Evolutionary conservation across 2,329 filamentous ascomycete genomes (phyloP).

Genomic region (Aspergillus sp.): DNA sequence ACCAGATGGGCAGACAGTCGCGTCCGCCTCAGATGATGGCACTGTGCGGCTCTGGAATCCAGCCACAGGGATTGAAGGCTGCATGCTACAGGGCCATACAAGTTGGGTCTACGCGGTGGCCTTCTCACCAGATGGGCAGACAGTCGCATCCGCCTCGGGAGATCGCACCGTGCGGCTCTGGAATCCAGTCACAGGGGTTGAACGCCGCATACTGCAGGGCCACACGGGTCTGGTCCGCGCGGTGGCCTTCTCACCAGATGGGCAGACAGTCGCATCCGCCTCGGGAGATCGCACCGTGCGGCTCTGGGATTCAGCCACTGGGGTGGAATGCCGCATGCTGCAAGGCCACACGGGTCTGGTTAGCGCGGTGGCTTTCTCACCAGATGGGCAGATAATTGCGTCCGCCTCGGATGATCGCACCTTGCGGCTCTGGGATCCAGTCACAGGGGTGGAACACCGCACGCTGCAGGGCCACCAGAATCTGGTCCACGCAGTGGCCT

Average conservation of each 20-base stretch:
- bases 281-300: neutral
- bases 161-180: neutral
- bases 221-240: no score
- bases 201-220: neutral
- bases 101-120: neutral
- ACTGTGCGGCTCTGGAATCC: neutral
- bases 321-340: neutral
- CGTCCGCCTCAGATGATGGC: neutral
- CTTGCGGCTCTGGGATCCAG: neutral
- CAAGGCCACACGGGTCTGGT: no score
- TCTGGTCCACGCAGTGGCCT: neutral
- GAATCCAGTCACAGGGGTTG: neutral
- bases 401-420: neutral
- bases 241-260: neutral
- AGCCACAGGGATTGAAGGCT: neutral
- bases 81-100: no score
- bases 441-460: neutral
- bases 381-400: neutral
- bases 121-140: neutral
- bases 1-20: neutral
- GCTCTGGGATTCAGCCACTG: neutral
- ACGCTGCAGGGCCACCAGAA: no score
- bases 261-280: neutral
- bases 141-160: neutral
- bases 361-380: neutral